Evolutionary conservation across 2,329 filamentous ascomycete genomes (phyloP).

Genomic region (Colletotrichum sansevieriae): DNA sequence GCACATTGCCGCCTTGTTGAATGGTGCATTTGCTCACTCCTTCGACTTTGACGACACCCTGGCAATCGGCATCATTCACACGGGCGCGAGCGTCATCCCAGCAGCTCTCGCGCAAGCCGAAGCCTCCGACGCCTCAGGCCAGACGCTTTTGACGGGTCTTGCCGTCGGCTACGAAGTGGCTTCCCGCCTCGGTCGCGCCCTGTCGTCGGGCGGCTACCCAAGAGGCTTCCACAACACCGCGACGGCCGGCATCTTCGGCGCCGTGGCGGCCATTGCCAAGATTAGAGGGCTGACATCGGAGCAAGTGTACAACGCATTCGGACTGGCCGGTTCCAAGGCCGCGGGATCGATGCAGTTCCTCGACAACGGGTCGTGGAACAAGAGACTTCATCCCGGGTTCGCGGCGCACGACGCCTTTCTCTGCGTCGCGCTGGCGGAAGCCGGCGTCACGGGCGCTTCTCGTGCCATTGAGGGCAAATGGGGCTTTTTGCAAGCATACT

Average conservation of each 20-base stretch:
- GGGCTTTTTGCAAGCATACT: constrained; percentile 45
- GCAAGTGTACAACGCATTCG: constrained; percentile 45
- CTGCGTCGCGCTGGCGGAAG: constrained; percentile 45
- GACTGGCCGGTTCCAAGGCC: constrained; percentile 45
- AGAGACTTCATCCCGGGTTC: constrained; percentile 47
- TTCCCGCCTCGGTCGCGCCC: constrained; percentile 45
- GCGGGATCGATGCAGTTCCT: constrained; percentile 49
- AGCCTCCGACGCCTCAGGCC: constrained; percentile 10
- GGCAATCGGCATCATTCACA: constrained; percentile 55
- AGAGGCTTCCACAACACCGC: constrained; percentile 48
- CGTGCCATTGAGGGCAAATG: constrained; percentile 45
- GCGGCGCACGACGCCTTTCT: constrained; percentile 48
- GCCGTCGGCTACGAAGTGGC: constrained; percentile 48
- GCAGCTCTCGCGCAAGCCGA: constrained; percentile 48
- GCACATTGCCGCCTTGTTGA: constrained; percentile 56
- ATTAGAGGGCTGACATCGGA: constrained; percentile 42
- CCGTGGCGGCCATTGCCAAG: constrained; percentile 46
- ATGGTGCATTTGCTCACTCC: constrained; percentile 57
- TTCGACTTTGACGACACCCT: constrained; percentile 61
- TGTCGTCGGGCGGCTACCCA: constrained; percentile 45
- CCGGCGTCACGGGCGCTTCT: constrained; percentile 45
- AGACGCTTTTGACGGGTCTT: constrained; percentile 35
- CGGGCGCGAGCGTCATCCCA: constrained; percentile 55
- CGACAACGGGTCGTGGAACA: constrained; percentile 48
- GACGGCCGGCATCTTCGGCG: constrained; percentile 47